phyloP scores from a whole-genome alignment of 352 stramenopile genomes.

The Globisporangium cylindrosporum region DNA sequence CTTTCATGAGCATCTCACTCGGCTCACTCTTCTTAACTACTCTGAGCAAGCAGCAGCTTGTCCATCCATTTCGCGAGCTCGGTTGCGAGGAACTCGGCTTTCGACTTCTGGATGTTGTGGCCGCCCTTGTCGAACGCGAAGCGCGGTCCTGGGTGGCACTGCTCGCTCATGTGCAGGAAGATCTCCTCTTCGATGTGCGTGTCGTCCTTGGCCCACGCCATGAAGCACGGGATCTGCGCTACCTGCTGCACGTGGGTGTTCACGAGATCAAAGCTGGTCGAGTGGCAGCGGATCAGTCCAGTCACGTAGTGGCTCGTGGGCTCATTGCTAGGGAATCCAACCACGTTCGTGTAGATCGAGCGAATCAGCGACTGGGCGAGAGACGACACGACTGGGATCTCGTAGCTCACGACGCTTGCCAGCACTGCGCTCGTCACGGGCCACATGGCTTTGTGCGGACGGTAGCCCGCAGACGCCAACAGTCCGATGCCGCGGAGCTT shows the following conservation, averaged over 20 bases:
- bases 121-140: slow-evolving; percentile 47
- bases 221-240: slow-evolving; percentile 33
- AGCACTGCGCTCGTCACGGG: background rate
- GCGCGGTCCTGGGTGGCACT: slow-evolving; percentile 31
- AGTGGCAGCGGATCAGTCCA: slow-evolving; percentile 43
- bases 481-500: slow-evolving; percentile 44
- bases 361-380: slow-evolving; percentile 21
- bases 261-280: slow-evolving; percentile 43
- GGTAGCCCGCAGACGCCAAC: slow-evolving; percentile 42
- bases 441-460: slow-evolving; percentile 43
- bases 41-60: background rate
- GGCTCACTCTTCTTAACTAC: background rate
- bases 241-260: slow-evolving; percentile 27
- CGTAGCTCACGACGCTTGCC: background rate
- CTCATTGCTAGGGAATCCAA: slow-evolving; percentile 43
- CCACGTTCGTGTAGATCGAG: slow-evolving; percentile 37
- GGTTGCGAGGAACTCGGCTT: slow-evolving; percentile 34
- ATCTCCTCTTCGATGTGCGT: slow-evolving; percentile 55
- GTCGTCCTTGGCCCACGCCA: slow-evolving; percentile 64
- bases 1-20: background rate
- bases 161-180: slow-evolving; percentile 33
- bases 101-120: slow-evolving; percentile 81
- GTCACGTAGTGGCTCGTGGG: slow-evolving; percentile 49
- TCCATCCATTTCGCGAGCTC: slow-evolving; percentile 46
- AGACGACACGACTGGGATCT: background rate